These are phyloP conservation scores for Hypomontagnella submonticulosa DNA, from an alignment of 495 filamentous ascomycete genomes.

Conservation along the genomic window DNA sequence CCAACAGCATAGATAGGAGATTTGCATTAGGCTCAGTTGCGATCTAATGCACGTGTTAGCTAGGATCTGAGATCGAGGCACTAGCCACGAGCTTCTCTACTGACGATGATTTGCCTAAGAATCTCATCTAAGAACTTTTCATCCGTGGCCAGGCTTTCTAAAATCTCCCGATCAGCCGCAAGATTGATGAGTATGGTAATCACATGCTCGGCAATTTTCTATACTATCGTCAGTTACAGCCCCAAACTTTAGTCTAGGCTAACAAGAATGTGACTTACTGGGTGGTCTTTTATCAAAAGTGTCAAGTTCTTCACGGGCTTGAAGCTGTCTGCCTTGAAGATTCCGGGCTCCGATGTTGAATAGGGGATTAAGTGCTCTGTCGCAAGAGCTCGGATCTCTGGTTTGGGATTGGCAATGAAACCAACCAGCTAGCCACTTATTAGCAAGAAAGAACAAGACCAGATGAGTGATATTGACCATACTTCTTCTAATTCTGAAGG, in stretches of 20 bases:
- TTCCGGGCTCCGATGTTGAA: slow-evolving; percentile 75
- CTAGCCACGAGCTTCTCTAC: slow-evolving; percentile 50
- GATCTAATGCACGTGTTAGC: slow-evolving; percentile 52
- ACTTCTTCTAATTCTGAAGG: slow-evolving; percentile 88
- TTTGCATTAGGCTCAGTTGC: slow-evolving; percentile 77
- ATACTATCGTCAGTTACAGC: slow-evolving; percentile 16
- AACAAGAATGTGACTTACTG: slow-evolving; percentile 60
- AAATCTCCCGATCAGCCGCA: slow-evolving; percentile 77
- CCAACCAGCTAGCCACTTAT: slow-evolving; percentile 75
- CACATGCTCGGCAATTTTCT: slow-evolving; percentile 93
- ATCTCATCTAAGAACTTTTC: slow-evolving; percentile 82
- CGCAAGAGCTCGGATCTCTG: slow-evolving; percentile 78
- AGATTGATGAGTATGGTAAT: slow-evolving; percentile 93
- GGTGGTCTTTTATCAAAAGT: slow-evolving; percentile 83
- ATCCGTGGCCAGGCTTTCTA: slow-evolving; percentile 78
- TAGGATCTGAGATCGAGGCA: neutral
- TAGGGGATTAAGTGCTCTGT: slow-evolving; percentile 88
- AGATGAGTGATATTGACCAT: slow-evolving; percentile 1
- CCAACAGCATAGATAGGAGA: slow-evolving; percentile 87
- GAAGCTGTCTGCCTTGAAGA: slow-evolving; percentile 88
- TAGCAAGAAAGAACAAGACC: slow-evolving; percentile 32
- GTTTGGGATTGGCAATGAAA: slow-evolving; percentile 90
- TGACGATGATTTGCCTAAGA: slow-evolving; percentile 77
- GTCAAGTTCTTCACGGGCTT: slow-evolving; percentile 88
- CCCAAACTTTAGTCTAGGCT: neutral